Percentiles rank a stretch among this genome's conserved stretches.
These are phyloP conservation scores for Ustilago shanxiensis DNA, from an alignment of 1,284 basidiomycete species.

Conservation along the genomic window DNA sequence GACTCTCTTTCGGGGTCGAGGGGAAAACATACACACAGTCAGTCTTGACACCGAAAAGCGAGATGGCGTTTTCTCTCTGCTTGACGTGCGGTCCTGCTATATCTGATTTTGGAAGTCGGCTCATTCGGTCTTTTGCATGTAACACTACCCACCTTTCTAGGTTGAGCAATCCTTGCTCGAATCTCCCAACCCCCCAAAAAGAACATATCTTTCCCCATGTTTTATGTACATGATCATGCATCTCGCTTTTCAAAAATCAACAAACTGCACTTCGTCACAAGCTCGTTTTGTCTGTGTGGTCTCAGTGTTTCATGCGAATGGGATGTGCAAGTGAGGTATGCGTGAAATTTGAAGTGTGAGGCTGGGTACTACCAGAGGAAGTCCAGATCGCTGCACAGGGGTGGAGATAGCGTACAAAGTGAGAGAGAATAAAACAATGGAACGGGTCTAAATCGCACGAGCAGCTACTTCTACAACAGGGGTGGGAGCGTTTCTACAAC, in stretches of 20 bases:
- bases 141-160: constrained; percentile 32
- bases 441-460: no score
- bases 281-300: background rate
- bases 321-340: no score
- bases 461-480: no score
- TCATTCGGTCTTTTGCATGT: constrained; percentile 27
- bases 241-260: constrained; percentile 44
- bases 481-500: background rate
- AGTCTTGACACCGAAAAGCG: constrained; percentile 35
- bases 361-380: background rate
- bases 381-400: background rate
- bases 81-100: background rate
- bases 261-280: constrained; percentile 4
- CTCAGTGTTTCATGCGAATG: background rate
- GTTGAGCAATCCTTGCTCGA: background rate
- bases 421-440: background rate
- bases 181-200: constrained; percentile 18
- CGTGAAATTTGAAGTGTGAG: background rate
- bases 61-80: constrained; percentile 25
- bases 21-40: constrained; percentile 20
- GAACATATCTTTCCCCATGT: constrained; percentile 6
- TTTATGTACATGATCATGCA: constrained; percentile 15
- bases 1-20: constrained; percentile 1
- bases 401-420: background rate
- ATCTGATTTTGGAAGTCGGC: constrained; percentile 2